Evolutionary conservation across 2,329 filamentous ascomycete genomes (phyloP), one percentile per base, ranked within the genome.

Genomic region (Paecilomyces sp.): DNA sequence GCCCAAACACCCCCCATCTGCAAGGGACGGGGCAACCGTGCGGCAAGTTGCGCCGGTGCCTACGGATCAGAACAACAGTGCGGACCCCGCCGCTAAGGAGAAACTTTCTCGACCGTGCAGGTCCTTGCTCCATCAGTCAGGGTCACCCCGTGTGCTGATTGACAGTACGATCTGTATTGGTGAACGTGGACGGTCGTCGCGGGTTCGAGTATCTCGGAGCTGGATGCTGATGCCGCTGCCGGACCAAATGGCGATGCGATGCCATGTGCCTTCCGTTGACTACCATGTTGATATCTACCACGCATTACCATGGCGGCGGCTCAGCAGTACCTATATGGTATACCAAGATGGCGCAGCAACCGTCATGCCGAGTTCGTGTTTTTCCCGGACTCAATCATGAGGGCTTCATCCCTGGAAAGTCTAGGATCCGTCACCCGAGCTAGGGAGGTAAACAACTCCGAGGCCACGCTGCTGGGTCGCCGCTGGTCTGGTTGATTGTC

Each of bases 361-460:
- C 25, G 25, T 28, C 25, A 33, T 47, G 41, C n/a, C 13, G 41
- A 47, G 41, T 18, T 22, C 41, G 41, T 47, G 41, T 41, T 41
- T 22, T n/a, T 15, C 36, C 36, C 13, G 36, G 31, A 9, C 11
- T 33, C 31, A 33, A 28, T 13, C 34, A 13, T 36, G 6, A 41
- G 13, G 36, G 36, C 36, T 47, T 18, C 41, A 47, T 47, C 36
- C 36, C 36, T 47, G 36, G 15, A 18, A 15, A 47, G 41, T n/a
- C 31, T n/a, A 47, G 41, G 55, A 31, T 24, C 55, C 55, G 22
- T 56, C n/a, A 12, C 4, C 36, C 55, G n/a, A 56, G 60, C 67
- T 66, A 70, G 66, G 65, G 65, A 65, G 64, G 64, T 66, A 69
- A 66, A 68, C 65, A 69, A 64, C 63, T 65, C 62, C 67, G 63